These are phyloP conservation scores for Leccinum brunneo-olivaceum DNA, from an alignment of 1,284 basidiomycete genomes.

Conservation along the genomic window DNA sequence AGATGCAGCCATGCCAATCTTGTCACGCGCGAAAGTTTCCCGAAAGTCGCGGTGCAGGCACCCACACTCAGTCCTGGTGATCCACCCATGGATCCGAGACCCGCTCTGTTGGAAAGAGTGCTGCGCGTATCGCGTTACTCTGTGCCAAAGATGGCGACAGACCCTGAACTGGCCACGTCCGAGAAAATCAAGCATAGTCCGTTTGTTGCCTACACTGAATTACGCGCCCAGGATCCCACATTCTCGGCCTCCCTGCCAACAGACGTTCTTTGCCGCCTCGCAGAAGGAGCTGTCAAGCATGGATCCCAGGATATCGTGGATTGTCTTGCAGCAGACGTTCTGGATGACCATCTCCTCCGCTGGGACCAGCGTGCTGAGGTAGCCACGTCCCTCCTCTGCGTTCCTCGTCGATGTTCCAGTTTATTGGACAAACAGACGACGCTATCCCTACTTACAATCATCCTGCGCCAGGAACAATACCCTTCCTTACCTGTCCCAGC, in stretches of 20 bases:
- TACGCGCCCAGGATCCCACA: constrained; percentile 24
- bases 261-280: constrained; percentile 25
- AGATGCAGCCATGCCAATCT: constrained; percentile 21
- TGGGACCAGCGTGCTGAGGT: constrained; percentile 20
- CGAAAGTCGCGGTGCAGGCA: constrained; percentile 8
- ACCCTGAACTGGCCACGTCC: constrained; percentile 4
- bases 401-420: constrained; percentile 16
- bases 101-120: constrained; percentile 23
- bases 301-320: constrained; percentile 30
- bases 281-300: constrained; percentile 26
- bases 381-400: constrained; percentile 25
- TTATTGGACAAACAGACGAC: constrained; percentile 20
- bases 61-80: not conserved
- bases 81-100: constrained; percentile 5
- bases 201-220: constrained; percentile 23
- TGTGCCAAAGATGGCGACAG: constrained; percentile 17
- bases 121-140: constrained; percentile 26
- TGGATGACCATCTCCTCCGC: constrained; percentile 24
- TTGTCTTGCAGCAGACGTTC: constrained; percentile 31
- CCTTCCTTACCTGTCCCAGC: constrained; percentile 17
- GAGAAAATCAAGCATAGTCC: constrained; percentile 19
- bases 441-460: constrained; percentile 23
- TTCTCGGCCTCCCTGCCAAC: constrained; percentile 22
- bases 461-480: constrained; percentile 16
- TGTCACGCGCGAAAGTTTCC: constrained; percentile 11